phyloP scores from a whole-genome alignment of 768 basidiomycete genomes.

The Kwoniella newhampshirensis region DNA sequence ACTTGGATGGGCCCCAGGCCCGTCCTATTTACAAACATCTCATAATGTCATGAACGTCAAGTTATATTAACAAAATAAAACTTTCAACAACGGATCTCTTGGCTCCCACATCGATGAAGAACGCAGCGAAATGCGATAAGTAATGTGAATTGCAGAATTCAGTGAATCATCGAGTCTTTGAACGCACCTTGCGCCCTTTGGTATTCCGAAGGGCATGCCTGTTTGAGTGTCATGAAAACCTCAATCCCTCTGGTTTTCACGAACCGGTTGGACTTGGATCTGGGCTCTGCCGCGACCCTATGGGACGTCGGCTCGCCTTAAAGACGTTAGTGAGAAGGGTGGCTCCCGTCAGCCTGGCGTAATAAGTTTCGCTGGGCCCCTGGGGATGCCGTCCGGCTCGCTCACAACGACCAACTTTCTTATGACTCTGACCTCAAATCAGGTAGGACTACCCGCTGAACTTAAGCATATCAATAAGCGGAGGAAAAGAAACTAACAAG shows the following conservation, averaged over 20 bases:
- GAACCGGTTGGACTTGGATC: slow-evolving; percentile 30
- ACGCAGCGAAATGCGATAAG: slow-evolving; percentile 76
- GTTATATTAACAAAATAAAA: slow-evolving; percentile 54
- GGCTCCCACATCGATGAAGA: slow-evolving; percentile 78
- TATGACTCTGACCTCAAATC: slow-evolving; percentile 66
- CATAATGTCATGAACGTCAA: slow-evolving; percentile 39
- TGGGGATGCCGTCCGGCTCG: slow-evolving; percentile 14
- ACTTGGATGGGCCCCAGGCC: slow-evolving; percentile 1
- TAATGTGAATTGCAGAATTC: slow-evolving; percentile 81
- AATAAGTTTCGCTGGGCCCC: slow-evolving; percentile 57
- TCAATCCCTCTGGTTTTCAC: slow-evolving; percentile 36
- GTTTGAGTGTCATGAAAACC: slow-evolving; percentile 65
- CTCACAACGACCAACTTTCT: slow-evolving; percentile 42
- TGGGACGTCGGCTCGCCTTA: slow-evolving; percentile 49
- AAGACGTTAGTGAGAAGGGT: slow-evolving; percentile 57
- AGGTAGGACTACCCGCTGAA: slow-evolving; percentile 80
- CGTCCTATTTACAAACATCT: slow-evolving; percentile 28
- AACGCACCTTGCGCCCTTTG: slow-evolving; percentile 75
- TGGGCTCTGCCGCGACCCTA: slow-evolving; percentile 29
- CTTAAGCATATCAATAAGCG: slow-evolving; percentile 87
- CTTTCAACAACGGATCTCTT: slow-evolving; percentile 70
- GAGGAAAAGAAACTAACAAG: slow-evolving; percentile 90
- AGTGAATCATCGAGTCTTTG: slow-evolving; percentile 82
- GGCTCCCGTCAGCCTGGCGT: slow-evolving; percentile 52
- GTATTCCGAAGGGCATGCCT: slow-evolving; percentile 65